phyloP scores from a whole-genome alignment of 2,329 filamentous ascomycete species.

The Chrysoporthe austroafricana region DNA sequence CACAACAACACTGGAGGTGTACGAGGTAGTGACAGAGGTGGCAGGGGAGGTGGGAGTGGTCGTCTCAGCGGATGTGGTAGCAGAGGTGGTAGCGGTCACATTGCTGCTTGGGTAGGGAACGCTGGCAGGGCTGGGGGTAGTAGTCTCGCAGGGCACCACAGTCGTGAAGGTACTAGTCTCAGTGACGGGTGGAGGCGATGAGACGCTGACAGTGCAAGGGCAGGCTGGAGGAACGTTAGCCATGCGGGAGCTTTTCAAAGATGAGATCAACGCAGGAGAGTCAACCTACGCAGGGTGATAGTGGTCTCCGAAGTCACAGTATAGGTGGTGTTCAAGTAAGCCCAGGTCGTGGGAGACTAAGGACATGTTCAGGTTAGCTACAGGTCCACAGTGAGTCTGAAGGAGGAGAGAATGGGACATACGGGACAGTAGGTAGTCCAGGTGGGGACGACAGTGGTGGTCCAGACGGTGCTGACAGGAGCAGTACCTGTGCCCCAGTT shows the following conservation, averaged over 20 bases:
- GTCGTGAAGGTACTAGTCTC: conserved; percentile 33
- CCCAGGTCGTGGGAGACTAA: conserved; percentile 44
- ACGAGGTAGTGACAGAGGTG: conserved; percentile 19
- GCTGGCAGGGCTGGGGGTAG: conserved; percentile 26
- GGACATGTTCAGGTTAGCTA: conserved; percentile 1
- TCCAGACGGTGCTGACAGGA: conserved; percentile 35
- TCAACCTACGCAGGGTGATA: conserved; percentile 48
- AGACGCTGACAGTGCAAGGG: conserved; percentile 48
- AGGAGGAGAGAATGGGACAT: conserved; percentile 31
- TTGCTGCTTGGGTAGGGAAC: conserved; percentile 24
- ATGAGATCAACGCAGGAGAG: neutral
- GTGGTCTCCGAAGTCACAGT: conserved; percentile 47
- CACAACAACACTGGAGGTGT: conserved; percentile 20
- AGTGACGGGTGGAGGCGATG: conserved; percentile 37
- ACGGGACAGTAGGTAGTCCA: conserved; percentile 51
- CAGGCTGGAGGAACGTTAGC: conserved; percentile 46
- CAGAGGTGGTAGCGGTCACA: conserved; percentile 18
- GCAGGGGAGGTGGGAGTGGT: conserved; percentile 28
- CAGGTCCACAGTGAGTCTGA: neutral
- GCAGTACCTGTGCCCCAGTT: conserved; percentile 29
- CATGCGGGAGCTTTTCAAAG: neutral
- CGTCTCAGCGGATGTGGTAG: conserved; percentile 15
- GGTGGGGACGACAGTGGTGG: conserved; percentile 43
- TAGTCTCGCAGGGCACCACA: conserved; percentile 24
- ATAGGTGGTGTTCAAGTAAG: conserved; percentile 47